Evolutionary conservation across 148 eudicot species (phyloP), one percentile per base, ranked within the genome.

Genomic region (Chenopodium album): DNA sequence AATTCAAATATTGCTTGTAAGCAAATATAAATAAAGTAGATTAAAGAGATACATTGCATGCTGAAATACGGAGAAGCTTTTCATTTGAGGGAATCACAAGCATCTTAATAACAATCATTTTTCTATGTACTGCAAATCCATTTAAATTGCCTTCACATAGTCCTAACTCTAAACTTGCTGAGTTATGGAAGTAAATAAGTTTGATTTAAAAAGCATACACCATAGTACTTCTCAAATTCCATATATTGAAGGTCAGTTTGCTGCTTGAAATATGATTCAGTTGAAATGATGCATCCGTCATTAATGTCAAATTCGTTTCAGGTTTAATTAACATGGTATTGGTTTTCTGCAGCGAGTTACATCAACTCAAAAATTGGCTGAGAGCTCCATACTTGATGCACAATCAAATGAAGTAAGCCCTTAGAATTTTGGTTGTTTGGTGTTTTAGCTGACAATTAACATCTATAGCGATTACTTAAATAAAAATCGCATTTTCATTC

Each of bases 361-460:
- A 50, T 87, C 99, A 76, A 92, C 76, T 86, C 99, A 96, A 77
- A 92, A 94, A 41, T 82, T 92, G 90, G 97, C 97, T 73, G 99
- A 92, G 86, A 94, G 99, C 88, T 92, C 99, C 23, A 76, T 96
- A 64, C 91, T 96, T 85, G 99, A 94, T 85, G 87, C 98, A 68
- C 97, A 91, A 85, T 82, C 92, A 75, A 87, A 90, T 73, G 94
- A 90, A 67, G 99, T 96, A 84, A 94, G 94, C 80, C 56, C 65
- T 48, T 54, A 71, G 41, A 76, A 14, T n/a, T 67, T 62, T 52
- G 47, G 37, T 37, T 69, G 65, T 32, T 41, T 34, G 48, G 75
- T 76, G 52, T 44, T 73, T 67, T 12, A 17, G 41, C 29, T 56
- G 20, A 8, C 17, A 23, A 2, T 7, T 76, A 46, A 7, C 60